Percentiles rank a stretch among this genome's conserved stretches.
Conservation (phyloP, 2,329 filamentous ascomycete species). For the Aspergillus felis region DNA sequence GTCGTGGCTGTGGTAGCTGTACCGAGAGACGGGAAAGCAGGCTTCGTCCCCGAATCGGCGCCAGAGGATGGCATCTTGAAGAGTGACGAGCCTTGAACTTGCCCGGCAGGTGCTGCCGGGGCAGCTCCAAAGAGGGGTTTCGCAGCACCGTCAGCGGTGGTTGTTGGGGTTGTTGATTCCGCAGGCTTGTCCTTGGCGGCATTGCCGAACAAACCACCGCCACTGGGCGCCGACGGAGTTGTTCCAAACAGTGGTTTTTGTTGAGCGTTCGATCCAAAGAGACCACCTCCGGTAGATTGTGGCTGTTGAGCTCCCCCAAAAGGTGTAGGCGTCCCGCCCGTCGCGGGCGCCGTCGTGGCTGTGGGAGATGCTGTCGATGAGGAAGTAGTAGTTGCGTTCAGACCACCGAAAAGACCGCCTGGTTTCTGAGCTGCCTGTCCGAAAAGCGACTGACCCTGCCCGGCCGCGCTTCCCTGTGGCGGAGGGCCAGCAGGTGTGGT, state of each 20-base stretch:
- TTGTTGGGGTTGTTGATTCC: constrained; percentile 23
- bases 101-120: constrained; percentile 12
- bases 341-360: constrained; percentile 14
- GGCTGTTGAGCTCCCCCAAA: constrained; percentile 21
- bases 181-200: constrained; percentile 29
- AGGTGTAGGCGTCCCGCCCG: constrained; percentile 19
- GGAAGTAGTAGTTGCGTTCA: constrained; percentile 23
- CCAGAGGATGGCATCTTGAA: constrained; percentile 26
- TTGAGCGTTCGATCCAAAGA: constrained; percentile 26
- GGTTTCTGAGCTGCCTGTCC: constrained; percentile 25
- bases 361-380: constrained; percentile 17
- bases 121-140: constrained; percentile 28
- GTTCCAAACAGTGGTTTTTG: constrained; percentile 28
- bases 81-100: constrained; percentile 20
- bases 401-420: constrained; percentile 23
- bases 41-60: constrained; percentile 22
- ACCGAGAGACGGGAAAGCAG: constrained; percentile 24
- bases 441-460: constrained; percentile 27
- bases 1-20: constrained; percentile 13
- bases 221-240: constrained; percentile 16
- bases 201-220: constrained; percentile 27
- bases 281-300: constrained; percentile 25
- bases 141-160: constrained; percentile 19
- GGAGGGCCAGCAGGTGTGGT: constrained; percentile 51
- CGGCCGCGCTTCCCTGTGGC: constrained; percentile 30